These are phyloP conservation scores for Aciculosporium take DNA, from an alignment of 2,329 filamentous ascomycete genomes.

Conservation along the genomic window DNA sequence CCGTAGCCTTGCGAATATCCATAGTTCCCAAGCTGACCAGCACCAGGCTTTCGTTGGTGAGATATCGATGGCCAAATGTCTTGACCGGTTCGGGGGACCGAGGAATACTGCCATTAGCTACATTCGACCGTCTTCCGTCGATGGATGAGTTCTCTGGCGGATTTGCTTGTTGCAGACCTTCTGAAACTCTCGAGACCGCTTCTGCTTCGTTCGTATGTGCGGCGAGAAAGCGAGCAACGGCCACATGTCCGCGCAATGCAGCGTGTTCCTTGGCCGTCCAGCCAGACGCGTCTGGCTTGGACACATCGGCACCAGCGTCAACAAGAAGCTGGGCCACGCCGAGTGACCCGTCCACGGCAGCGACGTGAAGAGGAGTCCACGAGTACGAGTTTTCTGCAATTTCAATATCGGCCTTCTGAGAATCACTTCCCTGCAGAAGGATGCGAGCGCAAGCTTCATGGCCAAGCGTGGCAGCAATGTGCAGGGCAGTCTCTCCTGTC, in stretches of 20 bases:
- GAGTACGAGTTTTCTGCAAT: constrained; percentile 70
- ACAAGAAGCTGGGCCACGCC: constrained; percentile 63
- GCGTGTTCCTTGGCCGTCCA: constrained; percentile 95
- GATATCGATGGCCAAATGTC: constrained; percentile 88
- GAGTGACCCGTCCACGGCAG: constrained; percentile 76
- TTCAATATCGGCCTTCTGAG: constrained; percentile 63
- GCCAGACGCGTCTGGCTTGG: constrained; percentile 67
- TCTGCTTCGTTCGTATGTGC: constrained; percentile 28
- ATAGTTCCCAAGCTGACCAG: constrained; percentile 88
- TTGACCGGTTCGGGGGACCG: constrained; percentile 67
- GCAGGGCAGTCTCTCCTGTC: constrained; percentile 79
- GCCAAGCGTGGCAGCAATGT: constrained; percentile 80
- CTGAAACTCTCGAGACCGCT: constrained; percentile 12
- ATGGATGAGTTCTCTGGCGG: constrained; percentile 45
- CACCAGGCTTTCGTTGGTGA: constrained; percentile 78
- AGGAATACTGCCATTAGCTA: constrained; percentile 24
- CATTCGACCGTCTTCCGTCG: constrained; percentile 42
- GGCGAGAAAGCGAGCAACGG: constrained; percentile 58
- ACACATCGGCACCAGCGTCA: constrained; percentile 61
- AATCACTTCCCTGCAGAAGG: constrained; percentile 53
- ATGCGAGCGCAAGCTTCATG: constrained; percentile 67
- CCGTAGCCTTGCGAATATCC: constrained; percentile 72
- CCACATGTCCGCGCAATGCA: constrained; percentile 73
- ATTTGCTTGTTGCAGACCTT: constrained; percentile 8
- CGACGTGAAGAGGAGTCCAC: constrained; percentile 92